Evolutionary conservation across 129 eudicot species (phyloP), one percentile per base, ranked within the genome.

Genomic region (Erigeron canadensis): DNA sequence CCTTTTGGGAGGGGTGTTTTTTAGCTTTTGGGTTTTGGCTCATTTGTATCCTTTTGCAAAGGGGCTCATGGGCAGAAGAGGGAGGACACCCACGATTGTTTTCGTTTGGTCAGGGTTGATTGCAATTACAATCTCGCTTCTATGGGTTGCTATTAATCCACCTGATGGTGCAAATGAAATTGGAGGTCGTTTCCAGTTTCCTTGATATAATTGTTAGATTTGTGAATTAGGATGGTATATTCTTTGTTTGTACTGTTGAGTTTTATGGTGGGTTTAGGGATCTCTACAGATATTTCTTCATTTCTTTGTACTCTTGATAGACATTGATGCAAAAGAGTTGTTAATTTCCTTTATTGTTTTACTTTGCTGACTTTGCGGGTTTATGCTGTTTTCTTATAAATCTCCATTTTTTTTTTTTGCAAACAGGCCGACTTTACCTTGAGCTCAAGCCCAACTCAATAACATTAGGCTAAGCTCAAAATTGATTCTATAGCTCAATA

Each of bases 21-120:
- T 86, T 53, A 86, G 91, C 73, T 83, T 86, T 54, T 86, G 91
- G 91, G 91, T 86, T 13, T 72, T 86, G 84, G 88, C 88, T 34
- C 91, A 86, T 72, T 46, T 86, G 45, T 86, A 81, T 69, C 91
- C 91, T 0, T 86, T 86, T 18, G 91, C 91, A 0, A 86, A 86
- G 46, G 91, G 91, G 63, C 75, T 86, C 0, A 86, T 86, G 88
- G 91, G 91, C 46, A 81, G 88, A 74, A 72, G 91, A 71, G 91
- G 91, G n/a, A 79, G 88, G 72, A 86, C 88, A 0, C 91, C 88
- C 0, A 86, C 91, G 10, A 83, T 86, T 41, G 91, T 86, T n/a
- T 83, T 83, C 7, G 91, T 86, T 18, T 86, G 91, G 91, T 81
- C 91, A 0, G 91, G 88, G 51, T 82, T 86, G 21, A 83, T 86